Evolutionary conservation across 1,284 basidiomycete genomes (phyloP).

Genomic region (Phlebopus sp.): DNA sequence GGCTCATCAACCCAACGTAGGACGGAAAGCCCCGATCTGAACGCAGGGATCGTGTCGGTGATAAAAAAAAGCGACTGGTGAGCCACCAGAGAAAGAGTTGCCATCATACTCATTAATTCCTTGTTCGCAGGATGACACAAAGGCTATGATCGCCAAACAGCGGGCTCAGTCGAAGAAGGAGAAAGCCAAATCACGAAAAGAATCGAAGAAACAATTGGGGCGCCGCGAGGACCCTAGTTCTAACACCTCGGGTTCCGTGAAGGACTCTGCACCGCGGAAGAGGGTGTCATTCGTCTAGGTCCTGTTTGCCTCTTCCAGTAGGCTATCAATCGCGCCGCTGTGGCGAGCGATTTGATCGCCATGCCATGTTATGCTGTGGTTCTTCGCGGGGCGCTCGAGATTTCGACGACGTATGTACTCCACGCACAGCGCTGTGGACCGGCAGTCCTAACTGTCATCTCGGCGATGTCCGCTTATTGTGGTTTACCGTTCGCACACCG

Average conservation of each 20-base stretch:
- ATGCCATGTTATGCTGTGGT: slow-evolving; percentile 8
- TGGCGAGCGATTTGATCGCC: slow-evolving; percentile 29
- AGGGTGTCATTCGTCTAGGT: slow-evolving; percentile 32
- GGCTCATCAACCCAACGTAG: slow-evolving; percentile 23
- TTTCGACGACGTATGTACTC: slow-evolving; percentile 11
- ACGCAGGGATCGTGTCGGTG: slow-evolving; percentile 11
- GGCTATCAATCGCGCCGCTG: slow-evolving; percentile 13
- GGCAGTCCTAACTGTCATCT: slow-evolving; percentile 22
- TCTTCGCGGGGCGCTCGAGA: background rate
- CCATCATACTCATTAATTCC: slow-evolving; percentile 12
- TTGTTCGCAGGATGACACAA: slow-evolving; percentile 29
- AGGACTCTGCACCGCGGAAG: slow-evolving; percentile 26
- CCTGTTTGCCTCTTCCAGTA: slow-evolving; percentile 20
- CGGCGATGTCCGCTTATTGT: slow-evolving; percentile 12
- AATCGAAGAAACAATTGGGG: slow-evolving; percentile 15
- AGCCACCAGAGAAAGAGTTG: slow-evolving; percentile 20
- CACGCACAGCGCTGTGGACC: slow-evolving; percentile 9
- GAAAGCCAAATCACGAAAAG: slow-evolving; percentile 26
- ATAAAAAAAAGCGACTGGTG: slow-evolving; percentile 30
- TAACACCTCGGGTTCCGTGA: slow-evolving; percentile 9
- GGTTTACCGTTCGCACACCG: slow-evolving; percentile 5
- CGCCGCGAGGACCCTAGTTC: slow-evolving; percentile 9
- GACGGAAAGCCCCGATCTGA: slow-evolving; percentile 16
- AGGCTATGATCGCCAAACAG: slow-evolving; percentile 23
- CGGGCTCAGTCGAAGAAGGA: slow-evolving; percentile 30